Conservation (phyloP, 1,139 yeast genomes). For the Nematodospora anomalae region DNA sequence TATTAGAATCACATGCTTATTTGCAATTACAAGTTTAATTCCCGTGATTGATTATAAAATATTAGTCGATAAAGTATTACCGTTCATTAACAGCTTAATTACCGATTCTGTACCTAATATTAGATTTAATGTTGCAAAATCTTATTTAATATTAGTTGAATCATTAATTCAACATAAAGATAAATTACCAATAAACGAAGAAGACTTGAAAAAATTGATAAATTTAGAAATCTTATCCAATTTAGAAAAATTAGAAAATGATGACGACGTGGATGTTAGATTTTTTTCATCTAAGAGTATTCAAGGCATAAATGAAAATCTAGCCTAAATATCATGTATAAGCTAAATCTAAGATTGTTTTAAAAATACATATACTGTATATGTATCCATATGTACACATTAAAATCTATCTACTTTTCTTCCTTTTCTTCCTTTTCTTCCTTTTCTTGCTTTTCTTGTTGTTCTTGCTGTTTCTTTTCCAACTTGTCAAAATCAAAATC, state of each 20-base stretch:
- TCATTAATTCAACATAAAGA: conserved; percentile 35
- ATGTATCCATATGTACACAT: background rate
- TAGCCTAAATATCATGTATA: conserved; percentile 14
- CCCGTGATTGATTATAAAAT: conserved; percentile 63
- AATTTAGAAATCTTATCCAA: conserved; percentile 59
- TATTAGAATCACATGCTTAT: conserved; percentile 86
- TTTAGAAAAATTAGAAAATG: conserved; percentile 64
- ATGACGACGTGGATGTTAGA: conserved; percentile 86
- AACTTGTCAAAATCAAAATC: conserved; percentile 76
- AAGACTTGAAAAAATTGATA: conserved; percentile 43
- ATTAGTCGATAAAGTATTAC: conserved; percentile 66
- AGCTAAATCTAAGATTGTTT: background rate
- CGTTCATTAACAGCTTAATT: conserved; percentile 71
- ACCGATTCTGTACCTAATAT: conserved; percentile 90
- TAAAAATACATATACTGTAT: conserved; percentile 1
- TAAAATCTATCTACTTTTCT: conserved; percentile 1
- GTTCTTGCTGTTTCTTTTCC: conserved; percentile 21
- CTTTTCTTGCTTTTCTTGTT: conserved; percentile 1
- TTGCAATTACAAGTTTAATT: conserved; percentile 78
- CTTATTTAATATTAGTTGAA: conserved; percentile 63
- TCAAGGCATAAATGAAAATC: conserved; percentile 33
- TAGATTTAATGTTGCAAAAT: conserved; percentile 90
- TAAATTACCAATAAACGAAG: conserved; percentile 21
- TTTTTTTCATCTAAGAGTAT: conserved; percentile 73
- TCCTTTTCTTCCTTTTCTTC: background rate